Conservation (phyloP, 2,329 filamentous ascomycete species). For the Colletotrichum sansevieriae region DNA sequence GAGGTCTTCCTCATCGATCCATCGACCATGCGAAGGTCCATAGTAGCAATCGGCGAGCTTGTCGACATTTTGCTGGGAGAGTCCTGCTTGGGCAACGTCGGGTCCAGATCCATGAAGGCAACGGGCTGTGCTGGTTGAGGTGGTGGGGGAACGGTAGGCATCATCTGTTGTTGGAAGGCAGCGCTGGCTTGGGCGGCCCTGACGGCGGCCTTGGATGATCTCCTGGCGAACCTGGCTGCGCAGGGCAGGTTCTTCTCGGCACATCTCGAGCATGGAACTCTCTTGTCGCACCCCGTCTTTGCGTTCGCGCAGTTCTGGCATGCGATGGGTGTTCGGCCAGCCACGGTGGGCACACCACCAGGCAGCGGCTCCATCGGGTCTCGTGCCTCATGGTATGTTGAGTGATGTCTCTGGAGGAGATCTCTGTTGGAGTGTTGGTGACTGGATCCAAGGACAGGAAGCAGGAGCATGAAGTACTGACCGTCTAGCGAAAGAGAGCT, state of each 20-base stretch:
- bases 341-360: slow-evolving; percentile 57
- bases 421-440: slow-evolving; percentile 54
- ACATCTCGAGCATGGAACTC: slow-evolving; percentile 54
- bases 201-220: slow-evolving; percentile 62
- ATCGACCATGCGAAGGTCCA: slow-evolving; percentile 51
- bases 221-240: slow-evolving; percentile 62
- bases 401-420: slow-evolving; percentile 63
- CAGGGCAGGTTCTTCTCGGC: slow-evolving; percentile 52
- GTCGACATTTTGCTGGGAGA: slow-evolving; percentile 46
- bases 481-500: slow-evolving; percentile 64
- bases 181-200: slow-evolving; percentile 57
- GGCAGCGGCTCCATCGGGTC: slow-evolving; percentile 60
- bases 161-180: slow-evolving; percentile 48
- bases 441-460: slow-evolving; percentile 21
- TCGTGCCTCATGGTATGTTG: slow-evolving; percentile 64
- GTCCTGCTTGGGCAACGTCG: slow-evolving; percentile 45
- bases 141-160: slow-evolving; percentile 39
- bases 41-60: slow-evolving; percentile 48
- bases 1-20: slow-evolving; percentile 49
- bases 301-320: slow-evolving; percentile 55
- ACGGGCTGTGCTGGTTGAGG: slow-evolving; percentile 47
- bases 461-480: slow-evolving; percentile 44
- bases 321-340: slow-evolving; percentile 54
- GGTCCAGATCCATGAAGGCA: slow-evolving; percentile 54
- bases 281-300: slow-evolving; percentile 56